phyloP scores from a whole-genome alignment of 768 basidiomycete species.

The Termitomyces sp. region DNA sequence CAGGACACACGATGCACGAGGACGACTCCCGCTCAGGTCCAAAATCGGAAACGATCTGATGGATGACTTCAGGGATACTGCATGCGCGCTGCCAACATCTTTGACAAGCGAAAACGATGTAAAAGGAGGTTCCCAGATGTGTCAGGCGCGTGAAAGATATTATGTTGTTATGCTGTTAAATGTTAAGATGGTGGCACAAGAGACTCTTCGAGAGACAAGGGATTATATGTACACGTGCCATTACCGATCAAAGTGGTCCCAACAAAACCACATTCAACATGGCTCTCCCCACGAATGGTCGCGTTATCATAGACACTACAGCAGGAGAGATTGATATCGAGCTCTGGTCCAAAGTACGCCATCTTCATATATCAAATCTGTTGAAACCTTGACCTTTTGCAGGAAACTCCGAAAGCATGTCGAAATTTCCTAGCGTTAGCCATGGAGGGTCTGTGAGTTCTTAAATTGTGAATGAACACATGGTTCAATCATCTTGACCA shows the following conservation, averaged over 20 bases:
- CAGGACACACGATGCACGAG: not conserved
- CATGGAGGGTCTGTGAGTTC: conserved; percentile 72
- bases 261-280: conserved; percentile 28
- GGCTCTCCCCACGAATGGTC: conserved; percentile 82
- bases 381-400: not conserved
- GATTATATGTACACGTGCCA: not conserved
- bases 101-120: not conserved
- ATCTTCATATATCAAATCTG: not conserved
- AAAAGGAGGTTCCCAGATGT: not conserved
- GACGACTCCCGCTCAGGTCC: not conserved
- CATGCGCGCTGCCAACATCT: not conserved
- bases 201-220: too few relatives aligned
- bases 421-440: conserved; percentile 85
- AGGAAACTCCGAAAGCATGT: conserved; percentile 95
- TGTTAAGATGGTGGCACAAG: not conserved
- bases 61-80: not conserved
- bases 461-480: not conserved
- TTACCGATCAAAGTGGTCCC: not conserved
- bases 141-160: not conserved
- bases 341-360: conserved; percentile 82
- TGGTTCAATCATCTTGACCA: not conserved
- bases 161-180: not conserved
- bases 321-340: conserved; percentile 87
- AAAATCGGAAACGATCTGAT: not conserved
- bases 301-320: conserved; percentile 85